Conservation (phyloP, 108 stramenopile species). For the Skeletonema potamos region DNA sequence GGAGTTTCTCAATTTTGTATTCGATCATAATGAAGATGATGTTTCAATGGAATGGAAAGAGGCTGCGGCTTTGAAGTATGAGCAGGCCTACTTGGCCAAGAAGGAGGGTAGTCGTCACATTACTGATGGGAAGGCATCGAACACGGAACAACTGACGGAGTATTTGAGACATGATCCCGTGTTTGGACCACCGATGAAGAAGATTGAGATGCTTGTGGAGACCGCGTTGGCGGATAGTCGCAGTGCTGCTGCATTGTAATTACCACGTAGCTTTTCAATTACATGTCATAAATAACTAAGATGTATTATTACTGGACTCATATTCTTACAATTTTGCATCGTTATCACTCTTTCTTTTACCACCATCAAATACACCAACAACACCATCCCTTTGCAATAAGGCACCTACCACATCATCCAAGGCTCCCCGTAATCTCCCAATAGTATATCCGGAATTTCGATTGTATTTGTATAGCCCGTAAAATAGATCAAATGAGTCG, state of each 20-base stretch:
- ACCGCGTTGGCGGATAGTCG: constrained; percentile 1
- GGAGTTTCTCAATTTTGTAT: constrained; percentile 12
- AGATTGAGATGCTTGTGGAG: constrained; percentile 20
- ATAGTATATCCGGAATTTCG: constrained; percentile 24
- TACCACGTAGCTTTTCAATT: no score
- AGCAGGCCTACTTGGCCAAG: constrained; percentile 3
- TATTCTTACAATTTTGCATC: neutral
- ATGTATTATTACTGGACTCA: no score
- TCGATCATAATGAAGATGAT: neutral
- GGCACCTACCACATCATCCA: constrained; percentile 51
- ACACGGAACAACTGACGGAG: neutral
- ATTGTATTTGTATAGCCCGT: constrained; percentile 96
- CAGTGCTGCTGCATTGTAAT: neutral
- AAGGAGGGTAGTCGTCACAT: neutral
- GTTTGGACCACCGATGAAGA: constrained; percentile 19
- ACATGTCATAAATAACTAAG: no score
- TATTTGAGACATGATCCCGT: constrained; percentile 13
- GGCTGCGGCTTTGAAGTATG: constrained; percentile 7
- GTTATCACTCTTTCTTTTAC: constrained; percentile 3
- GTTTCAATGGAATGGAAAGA: neutral
- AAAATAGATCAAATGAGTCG: constrained; percentile 97
- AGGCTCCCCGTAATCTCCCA: neutral
- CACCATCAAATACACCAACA: neutral
- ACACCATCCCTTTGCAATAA: constrained; percentile 38
- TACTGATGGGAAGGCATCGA: constrained; percentile 3